Evolutionary conservation across 768 basidiomycete species (phyloP).

Genomic region (Boletellus ananas): DNA sequence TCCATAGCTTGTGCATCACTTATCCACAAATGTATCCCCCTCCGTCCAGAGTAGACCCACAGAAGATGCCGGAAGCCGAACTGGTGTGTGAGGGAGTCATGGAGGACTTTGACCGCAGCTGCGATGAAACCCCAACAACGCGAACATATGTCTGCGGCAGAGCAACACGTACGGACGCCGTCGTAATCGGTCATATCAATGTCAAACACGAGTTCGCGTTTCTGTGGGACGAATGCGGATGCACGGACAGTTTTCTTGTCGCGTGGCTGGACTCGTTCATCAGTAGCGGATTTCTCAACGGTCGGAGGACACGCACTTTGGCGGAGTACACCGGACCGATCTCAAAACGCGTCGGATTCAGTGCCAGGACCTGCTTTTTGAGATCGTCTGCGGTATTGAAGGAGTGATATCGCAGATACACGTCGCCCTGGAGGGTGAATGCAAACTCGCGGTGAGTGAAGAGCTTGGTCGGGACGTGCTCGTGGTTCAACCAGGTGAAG

Average conservation of each 20-base stretch:
- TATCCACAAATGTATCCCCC: conserved; percentile 98
- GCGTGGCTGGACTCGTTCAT: conserved; percentile 54
- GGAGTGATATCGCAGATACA: conserved; percentile 93
- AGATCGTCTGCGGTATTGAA: conserved; percentile 84
- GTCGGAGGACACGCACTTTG: conserved; percentile 48
- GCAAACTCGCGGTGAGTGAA: conserved; percentile 96
- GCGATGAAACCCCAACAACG: conserved; percentile 95
- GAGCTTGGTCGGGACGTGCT: conserved; percentile 69
- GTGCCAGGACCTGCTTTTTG: conserved; percentile 79
- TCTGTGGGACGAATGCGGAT: conserved; percentile 63
- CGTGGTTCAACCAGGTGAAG: conserved; percentile 94
- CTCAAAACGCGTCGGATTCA: conserved; percentile 93
- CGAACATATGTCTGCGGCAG: conserved; percentile 83
- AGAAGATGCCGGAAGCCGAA: conserved; percentile 89
- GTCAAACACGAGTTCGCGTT: conserved; percentile 96
- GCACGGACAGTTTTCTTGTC: conserved; percentile 82
- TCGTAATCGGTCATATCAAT: conserved; percentile 99
- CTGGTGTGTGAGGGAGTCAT: conserved; percentile 74
- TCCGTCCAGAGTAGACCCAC: conserved; percentile 98
- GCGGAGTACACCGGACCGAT: conserved; percentile 93
- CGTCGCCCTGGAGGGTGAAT: conserved; percentile 86
- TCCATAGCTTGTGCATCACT: conserved; percentile 85
- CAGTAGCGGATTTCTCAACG: not conserved
- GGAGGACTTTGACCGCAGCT: conserved; percentile 84
- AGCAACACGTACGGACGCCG: conserved; percentile 90